Conservation (phyloP, 768 basidiomycete genomes). For the Mycena sanguinolenta region DNA sequence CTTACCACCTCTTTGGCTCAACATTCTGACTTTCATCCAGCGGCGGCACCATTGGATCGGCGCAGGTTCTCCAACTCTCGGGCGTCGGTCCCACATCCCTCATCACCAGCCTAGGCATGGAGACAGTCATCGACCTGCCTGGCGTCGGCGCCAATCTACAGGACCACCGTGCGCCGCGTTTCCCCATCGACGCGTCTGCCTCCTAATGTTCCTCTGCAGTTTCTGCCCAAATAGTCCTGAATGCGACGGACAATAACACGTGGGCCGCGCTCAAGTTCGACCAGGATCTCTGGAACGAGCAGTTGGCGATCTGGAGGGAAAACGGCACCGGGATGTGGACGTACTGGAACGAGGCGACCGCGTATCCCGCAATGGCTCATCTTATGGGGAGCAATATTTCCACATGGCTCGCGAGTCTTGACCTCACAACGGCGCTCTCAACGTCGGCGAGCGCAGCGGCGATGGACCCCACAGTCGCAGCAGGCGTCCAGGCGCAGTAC, state of each 20-base stretch:
- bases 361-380: conserved; percentile 30
- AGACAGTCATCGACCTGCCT: conserved; percentile 32
- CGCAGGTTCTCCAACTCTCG: conserved; percentile 35
- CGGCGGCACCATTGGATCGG: conserved; percentile 33
- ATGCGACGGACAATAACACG: conserved; percentile 32
- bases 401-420: conserved; percentile 18
- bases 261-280: conserved; percentile 34
- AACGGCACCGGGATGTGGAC: conserved; percentile 39
- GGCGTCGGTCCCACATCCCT: conserved; percentile 33
- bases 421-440: conserved; percentile 22
- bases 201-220: conserved; percentile 9
- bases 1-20: not conserved
- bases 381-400: conserved; percentile 29
- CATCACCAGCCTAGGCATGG: conserved; percentile 29
- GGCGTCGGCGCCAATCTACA: conserved; percentile 37
- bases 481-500: conserved; percentile 36
- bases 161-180: conserved; percentile 29
- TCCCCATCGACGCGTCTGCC: not conserved
- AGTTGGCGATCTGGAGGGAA: conserved; percentile 33
- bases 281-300: conserved; percentile 27
- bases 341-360: conserved; percentile 37
- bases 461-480: conserved; percentile 33
- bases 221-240: conserved; percentile 23
- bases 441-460: conserved; percentile 20
- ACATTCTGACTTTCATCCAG: conserved; percentile 4